Evolutionary conservation across 352 stramenopile species (phyloP).

Genomic region (Phytophthora cactorum): DNA sequence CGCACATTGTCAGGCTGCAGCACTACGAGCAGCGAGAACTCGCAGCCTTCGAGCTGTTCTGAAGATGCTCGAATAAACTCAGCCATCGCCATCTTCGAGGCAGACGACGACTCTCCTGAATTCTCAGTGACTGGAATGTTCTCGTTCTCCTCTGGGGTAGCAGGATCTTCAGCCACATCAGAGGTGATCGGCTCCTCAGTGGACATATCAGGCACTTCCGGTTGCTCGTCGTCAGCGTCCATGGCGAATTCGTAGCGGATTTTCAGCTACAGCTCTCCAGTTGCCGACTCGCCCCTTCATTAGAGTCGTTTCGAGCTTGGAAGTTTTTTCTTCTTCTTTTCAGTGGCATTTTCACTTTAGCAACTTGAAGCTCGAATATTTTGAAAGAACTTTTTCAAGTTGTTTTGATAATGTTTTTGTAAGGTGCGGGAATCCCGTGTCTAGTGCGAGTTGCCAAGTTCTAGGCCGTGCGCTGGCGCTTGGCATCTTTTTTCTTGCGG

Average conservation of each 20-base stretch:
- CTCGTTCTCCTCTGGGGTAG: conserved; percentile 23
- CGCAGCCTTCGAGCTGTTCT: conserved; percentile 20
- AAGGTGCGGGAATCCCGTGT: conserved; percentile 19
- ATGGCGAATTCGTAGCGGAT: conserved; percentile 13
- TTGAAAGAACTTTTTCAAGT: background rate
- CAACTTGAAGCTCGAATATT: background rate
- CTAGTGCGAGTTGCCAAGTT: conserved; percentile 9
- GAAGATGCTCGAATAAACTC: conserved; percentile 38
- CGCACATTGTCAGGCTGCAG: conserved; percentile 80
- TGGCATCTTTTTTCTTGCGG: conserved; percentile 60
- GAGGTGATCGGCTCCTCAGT: conserved; percentile 6
- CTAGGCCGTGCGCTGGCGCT: conserved; percentile 38
- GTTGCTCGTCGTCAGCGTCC: conserved; percentile 17
- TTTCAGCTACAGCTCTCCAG: background rate
- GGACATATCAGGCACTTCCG: conserved; percentile 7
- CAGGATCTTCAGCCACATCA: conserved; percentile 20
- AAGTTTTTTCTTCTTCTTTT: conserved; percentile 1
- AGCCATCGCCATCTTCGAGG: conserved; percentile 34
- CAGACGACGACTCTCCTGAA: conserved; percentile 12
- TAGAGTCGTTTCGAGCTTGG: conserved; percentile 16
- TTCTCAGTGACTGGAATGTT: conserved; percentile 5
- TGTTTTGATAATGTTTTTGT: conserved; percentile 19
- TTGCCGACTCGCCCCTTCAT: background rate
- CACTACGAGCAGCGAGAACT: conserved; percentile 72
- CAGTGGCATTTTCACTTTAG: background rate